Conservation (phyloP, 768 basidiomycete genomes). For the Suillus hirtellus region DNA sequence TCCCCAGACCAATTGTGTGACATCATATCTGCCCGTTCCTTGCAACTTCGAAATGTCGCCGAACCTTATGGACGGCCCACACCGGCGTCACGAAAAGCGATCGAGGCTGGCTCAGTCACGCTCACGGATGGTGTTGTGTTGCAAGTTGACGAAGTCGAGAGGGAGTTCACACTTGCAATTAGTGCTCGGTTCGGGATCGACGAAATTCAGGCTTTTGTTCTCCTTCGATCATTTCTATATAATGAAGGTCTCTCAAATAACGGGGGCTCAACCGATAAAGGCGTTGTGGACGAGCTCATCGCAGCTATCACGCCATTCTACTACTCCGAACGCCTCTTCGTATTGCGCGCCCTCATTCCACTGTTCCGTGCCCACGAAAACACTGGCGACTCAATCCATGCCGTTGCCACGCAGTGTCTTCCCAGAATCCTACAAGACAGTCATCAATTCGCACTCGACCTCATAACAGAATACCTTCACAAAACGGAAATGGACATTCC, state of each 20-base stretch:
- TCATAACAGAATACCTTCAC: constrained; percentile 23
- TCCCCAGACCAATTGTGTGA: constrained; percentile 58
- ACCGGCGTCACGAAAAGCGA: constrained; percentile 60
- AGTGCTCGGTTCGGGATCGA: constrained; percentile 76
- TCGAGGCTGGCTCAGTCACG: constrained; percentile 67
- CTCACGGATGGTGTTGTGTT: constrained; percentile 66
- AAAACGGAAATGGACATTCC: constrained; percentile 51
- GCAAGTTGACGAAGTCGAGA: constrained; percentile 67
- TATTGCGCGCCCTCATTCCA: constrained; percentile 69
- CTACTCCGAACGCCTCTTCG: constrained; percentile 73
- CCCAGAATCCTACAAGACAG: constrained; percentile 65
- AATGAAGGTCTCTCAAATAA: constrained; percentile 67
- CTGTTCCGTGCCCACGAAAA: constrained; percentile 74
- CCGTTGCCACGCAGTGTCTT: constrained; percentile 54
- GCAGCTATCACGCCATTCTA: constrained; percentile 80
- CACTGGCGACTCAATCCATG: constrained; percentile 51
- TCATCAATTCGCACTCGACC: constrained; percentile 53
- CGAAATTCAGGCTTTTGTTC: constrained; percentile 72
- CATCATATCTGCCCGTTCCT: constrained; percentile 56
- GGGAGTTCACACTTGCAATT: constrained; percentile 69
- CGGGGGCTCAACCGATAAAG: constrained; percentile 45
- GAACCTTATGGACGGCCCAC: constrained; percentile 72
- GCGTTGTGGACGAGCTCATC: constrained; percentile 52
- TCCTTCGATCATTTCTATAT: constrained; percentile 77
- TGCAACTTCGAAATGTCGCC: constrained; percentile 56